Percentiles rank a stretch among this genome's conserved stretches.
Evolutionary conservation across 2,329 filamentous ascomycete genomes (phyloP).

Genomic region (Penicillium sp.): DNA sequence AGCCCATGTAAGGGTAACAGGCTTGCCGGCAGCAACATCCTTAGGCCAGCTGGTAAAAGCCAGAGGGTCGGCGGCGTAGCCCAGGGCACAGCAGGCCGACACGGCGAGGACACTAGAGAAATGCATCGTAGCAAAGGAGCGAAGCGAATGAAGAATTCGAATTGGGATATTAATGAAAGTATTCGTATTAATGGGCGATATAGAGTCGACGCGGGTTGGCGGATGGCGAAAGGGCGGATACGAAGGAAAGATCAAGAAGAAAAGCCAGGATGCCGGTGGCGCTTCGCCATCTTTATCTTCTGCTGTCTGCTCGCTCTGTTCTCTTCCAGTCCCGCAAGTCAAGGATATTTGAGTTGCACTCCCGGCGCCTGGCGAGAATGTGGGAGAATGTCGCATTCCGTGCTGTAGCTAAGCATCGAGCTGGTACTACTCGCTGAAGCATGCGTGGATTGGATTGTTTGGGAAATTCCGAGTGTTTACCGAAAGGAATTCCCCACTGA

Average conservation of each 20-base stretch:
- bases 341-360: conserved; percentile 20
- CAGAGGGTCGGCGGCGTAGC: conserved; percentile 51
- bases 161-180: conserved; percentile 21
- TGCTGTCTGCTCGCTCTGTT: background rate
- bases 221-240: conserved; percentile 12
- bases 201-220: background rate
- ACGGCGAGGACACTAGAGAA: conserved; percentile 54
- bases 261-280: conserved; percentile 15
- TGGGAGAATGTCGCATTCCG: conserved; percentile 31
- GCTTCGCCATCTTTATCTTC: conserved; percentile 25
- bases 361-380: conserved; percentile 1
- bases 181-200: conserved; percentile 7
- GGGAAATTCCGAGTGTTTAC: conserved; percentile 17
- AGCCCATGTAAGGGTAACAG: conserved; percentile 54
- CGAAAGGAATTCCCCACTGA: background rate
- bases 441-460: conserved; percentile 8
- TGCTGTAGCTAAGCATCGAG: conserved; percentile 9
- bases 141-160: conserved; percentile 2
- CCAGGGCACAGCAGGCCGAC: conserved; percentile 47
- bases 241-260: too few species aligned
- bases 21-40: conserved; percentile 54
- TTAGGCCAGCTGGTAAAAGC: conserved; percentile 58
- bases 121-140: conserved; percentile 50
- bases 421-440: conserved; percentile 4
- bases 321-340: conserved; percentile 12